Evolutionary conservation across 768 basidiomycete species (phyloP).

Genomic region (Amanita brunnescens): DNA sequence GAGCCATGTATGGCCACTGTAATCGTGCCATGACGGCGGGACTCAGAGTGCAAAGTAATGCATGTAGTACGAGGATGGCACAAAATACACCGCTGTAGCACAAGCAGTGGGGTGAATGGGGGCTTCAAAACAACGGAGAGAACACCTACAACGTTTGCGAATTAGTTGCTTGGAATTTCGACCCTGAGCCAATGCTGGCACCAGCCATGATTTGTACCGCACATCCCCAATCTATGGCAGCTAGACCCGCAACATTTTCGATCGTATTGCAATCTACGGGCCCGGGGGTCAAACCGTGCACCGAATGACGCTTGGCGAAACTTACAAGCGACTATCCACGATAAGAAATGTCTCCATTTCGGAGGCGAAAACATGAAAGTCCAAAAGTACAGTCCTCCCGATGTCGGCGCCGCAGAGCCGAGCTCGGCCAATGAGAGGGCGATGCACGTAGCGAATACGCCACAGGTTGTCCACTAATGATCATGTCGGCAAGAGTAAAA

Average conservation of each 20-base stretch:
- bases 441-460: no score
- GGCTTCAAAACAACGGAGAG: background rate
- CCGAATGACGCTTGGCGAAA: slow-evolving; percentile 9
- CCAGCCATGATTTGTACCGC: slow-evolving; percentile 61
- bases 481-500: no score
- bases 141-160: slow-evolving; percentile 37
- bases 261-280: slow-evolving; percentile 39
- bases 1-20: slow-evolving; percentile 58
- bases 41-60: slow-evolving; percentile 56
- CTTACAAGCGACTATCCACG: slow-evolving; percentile 48
- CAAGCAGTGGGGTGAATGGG: background rate
- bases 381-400: no score
- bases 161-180: slow-evolving; percentile 31
- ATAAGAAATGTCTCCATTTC: no score
- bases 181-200: slow-evolving; percentile 43
- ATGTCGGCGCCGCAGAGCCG: no score
- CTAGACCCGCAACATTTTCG: slow-evolving; percentile 38
- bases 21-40: slow-evolving; percentile 60
- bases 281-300: background rate
- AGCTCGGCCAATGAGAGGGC: no score
- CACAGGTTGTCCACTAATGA: slow-evolving; percentile 67
- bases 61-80: slow-evolving; percentile 54
- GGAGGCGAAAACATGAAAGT: no score
- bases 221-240: slow-evolving; percentile 60
- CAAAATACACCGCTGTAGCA: slow-evolving; percentile 51